Percentiles rank a stretch among this genome's conserved stretches.
These are phyloP conservation scores for Magnusiomyces starmeri DNA, from an alignment of 1,139 yeast species.

Conservation along the genomic window DNA sequence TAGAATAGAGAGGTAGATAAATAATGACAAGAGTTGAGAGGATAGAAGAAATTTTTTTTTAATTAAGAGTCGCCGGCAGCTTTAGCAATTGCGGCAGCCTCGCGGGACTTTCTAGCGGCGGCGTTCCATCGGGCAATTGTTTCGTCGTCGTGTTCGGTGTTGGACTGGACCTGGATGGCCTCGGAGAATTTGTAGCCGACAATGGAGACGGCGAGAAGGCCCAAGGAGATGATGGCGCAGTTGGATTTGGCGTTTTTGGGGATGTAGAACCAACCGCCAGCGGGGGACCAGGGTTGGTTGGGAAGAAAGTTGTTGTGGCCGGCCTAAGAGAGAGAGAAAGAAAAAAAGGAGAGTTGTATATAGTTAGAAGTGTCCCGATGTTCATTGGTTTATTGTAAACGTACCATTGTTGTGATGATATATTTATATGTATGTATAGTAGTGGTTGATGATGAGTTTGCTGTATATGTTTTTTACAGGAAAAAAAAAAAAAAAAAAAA, in stretches of 20 bases:
- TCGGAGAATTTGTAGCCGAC: constrained; percentile 30
- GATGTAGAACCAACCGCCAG: constrained; percentile 41
- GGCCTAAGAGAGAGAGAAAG: constrained; percentile 7
- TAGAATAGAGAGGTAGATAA: no score
- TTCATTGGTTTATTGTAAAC: no score
- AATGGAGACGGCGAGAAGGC: constrained; percentile 29
- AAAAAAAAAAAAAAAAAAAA: no score
- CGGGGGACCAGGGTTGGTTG: constrained; percentile 33
- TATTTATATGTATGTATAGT: no score
- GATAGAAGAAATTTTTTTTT: not conserved
- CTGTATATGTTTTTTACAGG: no score
- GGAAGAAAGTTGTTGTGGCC: constrained; percentile 15
- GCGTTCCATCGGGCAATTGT: constrained; percentile 35
- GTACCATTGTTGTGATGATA: no score
- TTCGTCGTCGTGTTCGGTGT: constrained; percentile 30
- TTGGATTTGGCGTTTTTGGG: constrained; percentile 39
- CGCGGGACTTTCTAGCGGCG: constrained; percentile 36
- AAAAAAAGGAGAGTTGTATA: not conserved
- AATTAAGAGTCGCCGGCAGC: constrained; percentile 16
- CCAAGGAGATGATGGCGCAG: constrained; percentile 31
- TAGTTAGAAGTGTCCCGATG: no score
- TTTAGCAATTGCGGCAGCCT: constrained; percentile 26
- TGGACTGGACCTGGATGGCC: constrained; percentile 27
- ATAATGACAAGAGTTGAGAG: no score
- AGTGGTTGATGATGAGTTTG: no score